These are phyloP conservation scores for Fusarium circinatum DNA, from an alignment of 2,329 filamentous ascomycete species.

Conservation along the genomic window DNA sequence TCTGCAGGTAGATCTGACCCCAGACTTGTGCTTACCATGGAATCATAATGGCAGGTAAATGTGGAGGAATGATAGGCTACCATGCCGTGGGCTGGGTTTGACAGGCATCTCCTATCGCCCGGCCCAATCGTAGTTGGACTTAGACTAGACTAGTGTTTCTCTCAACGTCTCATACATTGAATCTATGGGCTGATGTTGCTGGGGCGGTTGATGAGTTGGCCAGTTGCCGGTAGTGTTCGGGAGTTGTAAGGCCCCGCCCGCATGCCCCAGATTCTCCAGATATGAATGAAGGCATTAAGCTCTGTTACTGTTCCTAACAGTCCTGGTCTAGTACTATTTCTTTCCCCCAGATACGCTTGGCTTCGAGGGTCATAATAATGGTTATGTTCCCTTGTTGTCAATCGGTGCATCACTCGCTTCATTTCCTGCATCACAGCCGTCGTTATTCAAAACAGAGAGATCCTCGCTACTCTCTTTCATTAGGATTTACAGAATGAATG, in stretches of 20 bases:
- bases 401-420: not conserved
- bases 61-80: conserved; percentile 5
- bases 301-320: not conserved
- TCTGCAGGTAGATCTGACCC: conserved; percentile 33
- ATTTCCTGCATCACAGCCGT: not conserved
- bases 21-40: conserved; percentile 21
- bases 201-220: not conserved
- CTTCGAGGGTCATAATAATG: not conserved
- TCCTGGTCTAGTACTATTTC: not conserved
- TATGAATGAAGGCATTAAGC: not conserved
- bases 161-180: not conserved
- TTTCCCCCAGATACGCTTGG: not conserved
- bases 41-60: conserved; percentile 7
- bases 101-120: conserved; percentile 5
- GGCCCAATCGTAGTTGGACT: conserved; percentile 3
- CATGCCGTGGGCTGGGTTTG: conserved; percentile 1
- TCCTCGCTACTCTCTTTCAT: not conserved
- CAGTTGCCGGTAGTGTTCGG: conserved; percentile 26
- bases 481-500: not conserved
- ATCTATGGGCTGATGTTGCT: conserved; percentile 6
- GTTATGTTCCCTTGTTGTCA: not conserved
- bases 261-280: conserved; percentile 27
- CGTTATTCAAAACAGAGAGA: not conserved
- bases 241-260: not conserved
- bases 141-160: not conserved